Conservation (phyloP, 2,329 filamentous ascomycete genomes). For the Ophiostoma pallidulum region DNA sequence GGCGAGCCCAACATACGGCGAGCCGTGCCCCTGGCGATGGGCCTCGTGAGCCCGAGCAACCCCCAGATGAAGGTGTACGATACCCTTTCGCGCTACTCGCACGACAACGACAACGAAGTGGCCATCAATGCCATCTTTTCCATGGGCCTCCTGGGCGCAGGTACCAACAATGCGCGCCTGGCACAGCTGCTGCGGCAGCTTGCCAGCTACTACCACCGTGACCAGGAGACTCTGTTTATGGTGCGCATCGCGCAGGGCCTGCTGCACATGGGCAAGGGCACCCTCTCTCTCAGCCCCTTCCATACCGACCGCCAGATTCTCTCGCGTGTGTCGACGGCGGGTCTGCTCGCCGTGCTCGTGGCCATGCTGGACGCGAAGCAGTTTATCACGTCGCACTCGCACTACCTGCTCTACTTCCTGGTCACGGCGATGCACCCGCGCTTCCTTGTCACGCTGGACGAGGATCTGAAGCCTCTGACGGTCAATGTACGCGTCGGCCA, state of each 20-base stretch:
- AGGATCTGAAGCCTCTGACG: conserved; percentile 84
- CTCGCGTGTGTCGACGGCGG: conserved; percentile 81
- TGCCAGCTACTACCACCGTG: conserved; percentile 95
- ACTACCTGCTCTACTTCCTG: conserved; percentile 96
- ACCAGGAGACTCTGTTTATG: conserved; percentile 96
- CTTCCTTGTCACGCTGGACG: conserved; percentile 92
- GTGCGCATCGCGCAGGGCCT: conserved; percentile 96
- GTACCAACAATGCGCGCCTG: conserved; percentile 94
- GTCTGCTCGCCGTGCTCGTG: conserved; percentile 80
- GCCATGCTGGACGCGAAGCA: conserved; percentile 94
- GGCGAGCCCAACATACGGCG: conserved; percentile 95
- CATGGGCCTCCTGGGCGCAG: conserved; percentile 93
- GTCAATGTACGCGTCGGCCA: conserved; percentile 97
- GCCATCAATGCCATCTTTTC: conserved; percentile 98
- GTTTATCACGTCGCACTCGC: conserved; percentile 56
- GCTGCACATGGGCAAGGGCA: conserved; percentile 98
- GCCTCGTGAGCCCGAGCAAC: conserved; percentile 91
- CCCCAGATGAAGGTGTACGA: conserved; percentile 99
- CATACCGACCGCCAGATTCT: conserved; percentile 96
- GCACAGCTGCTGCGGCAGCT: conserved; percentile 90
- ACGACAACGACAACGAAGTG: conserved; percentile 97
- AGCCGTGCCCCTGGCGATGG: conserved; percentile 92
- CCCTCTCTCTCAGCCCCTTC: conserved; percentile 93
- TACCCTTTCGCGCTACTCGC: conserved; percentile 90
- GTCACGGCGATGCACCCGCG: conserved; percentile 94